These are phyloP conservation scores for Apiotrichum akiyoshidainum DNA, from an alignment of 1,284 basidiomycete species.

Conservation along the genomic window DNA sequence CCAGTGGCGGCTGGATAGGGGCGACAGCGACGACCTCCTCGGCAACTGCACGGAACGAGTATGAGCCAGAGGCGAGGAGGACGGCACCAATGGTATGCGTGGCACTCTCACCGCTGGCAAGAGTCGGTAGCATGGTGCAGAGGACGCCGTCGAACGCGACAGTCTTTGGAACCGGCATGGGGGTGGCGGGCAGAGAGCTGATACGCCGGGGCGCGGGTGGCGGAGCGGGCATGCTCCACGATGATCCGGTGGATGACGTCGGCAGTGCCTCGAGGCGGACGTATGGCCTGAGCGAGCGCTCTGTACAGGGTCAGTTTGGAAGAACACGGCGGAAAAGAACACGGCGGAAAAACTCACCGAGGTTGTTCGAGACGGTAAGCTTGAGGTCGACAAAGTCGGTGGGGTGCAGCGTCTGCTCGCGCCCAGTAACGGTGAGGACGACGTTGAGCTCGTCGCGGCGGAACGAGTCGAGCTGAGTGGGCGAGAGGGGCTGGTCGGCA, in stretches of 20 bases:
- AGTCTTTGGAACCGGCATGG: conserved; percentile 57
- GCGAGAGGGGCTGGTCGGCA: conserved; percentile 68
- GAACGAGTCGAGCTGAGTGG: conserved; percentile 70
- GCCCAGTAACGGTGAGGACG: conserved; percentile 39
- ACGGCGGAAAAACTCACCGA: conserved; percentile 29
- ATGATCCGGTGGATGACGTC: conserved; percentile 26
- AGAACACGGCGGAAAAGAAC: no score
- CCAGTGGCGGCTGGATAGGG: conserved; percentile 9
- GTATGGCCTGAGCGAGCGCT: conserved; percentile 26
- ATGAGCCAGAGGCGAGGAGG: conserved; percentile 70
- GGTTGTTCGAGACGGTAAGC: conserved; percentile 60
- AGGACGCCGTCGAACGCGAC: conserved; percentile 67
- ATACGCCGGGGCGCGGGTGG: conserved; percentile 17
- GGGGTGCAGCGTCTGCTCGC: conserved; percentile 51
- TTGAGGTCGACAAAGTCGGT: conserved; percentile 58
- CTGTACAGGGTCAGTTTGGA: conserved; percentile 13
- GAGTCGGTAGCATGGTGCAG: conserved; percentile 60
- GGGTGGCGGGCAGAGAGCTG: conserved; percentile 46
- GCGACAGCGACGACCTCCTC: conserved; percentile 31
- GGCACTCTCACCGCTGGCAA: conserved; percentile 55
- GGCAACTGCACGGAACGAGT: conserved; percentile 60
- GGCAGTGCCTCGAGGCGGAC: conserved; percentile 44
- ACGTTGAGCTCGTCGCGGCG: conserved; percentile 65
- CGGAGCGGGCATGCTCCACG: conserved; percentile 27
- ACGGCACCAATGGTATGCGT: conserved; percentile 62